A percentile compares a stretch with the other conserved stretches of the same genome.
Conservation (phyloP, 2,329 filamentous ascomycete species). For the Verticillium nonalfalfae region DNA sequence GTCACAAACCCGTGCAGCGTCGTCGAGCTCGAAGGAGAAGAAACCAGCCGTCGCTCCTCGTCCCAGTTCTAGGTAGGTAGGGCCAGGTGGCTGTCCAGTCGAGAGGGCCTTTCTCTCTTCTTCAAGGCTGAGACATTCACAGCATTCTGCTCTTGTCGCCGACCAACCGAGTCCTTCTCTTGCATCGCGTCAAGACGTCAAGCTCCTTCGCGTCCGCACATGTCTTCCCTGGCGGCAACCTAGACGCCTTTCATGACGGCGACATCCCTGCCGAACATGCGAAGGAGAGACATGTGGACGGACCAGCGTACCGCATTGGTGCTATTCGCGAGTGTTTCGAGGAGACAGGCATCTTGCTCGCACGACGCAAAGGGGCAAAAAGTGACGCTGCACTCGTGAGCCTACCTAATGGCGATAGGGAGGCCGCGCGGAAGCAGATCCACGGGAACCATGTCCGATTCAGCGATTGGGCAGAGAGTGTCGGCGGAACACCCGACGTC, state of each 20-base stretch:
- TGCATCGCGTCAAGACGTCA: conserved; percentile 79
- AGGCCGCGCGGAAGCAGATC: conserved; percentile 60
- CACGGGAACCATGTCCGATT: conserved; percentile 64
- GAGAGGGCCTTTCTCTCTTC: not conserved
- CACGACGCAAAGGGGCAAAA: conserved; percentile 23
- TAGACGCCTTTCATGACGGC: conserved; percentile 74
- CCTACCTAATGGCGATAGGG: conserved; percentile 52
- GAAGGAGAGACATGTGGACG: conserved; percentile 60
- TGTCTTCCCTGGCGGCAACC: conserved; percentile 89
- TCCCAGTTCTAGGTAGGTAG: conserved; percentile 55
- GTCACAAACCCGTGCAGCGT: conserved; percentile 7
- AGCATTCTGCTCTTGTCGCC: conserved; percentile 76
- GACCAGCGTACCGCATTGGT: conserved; percentile 67
- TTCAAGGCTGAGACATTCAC: conserved; percentile 1
- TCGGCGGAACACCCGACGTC: conserved; percentile 58
- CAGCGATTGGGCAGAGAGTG: conserved; percentile 50
- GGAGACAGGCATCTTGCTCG: conserved; percentile 84
- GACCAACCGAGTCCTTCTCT: conserved; percentile 77
- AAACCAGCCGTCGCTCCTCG: conserved; percentile 36
- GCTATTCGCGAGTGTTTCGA: conserved; percentile 92
- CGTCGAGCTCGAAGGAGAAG: conserved; percentile 13
- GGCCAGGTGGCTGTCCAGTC: not conserved
- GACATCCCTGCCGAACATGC: conserved; percentile 36
- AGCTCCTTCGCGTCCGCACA: conserved; percentile 85
- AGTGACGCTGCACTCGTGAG: conserved; percentile 51